Evolutionary conservation across 148 eudicot genomes (phyloP), one percentile per base, ranked within the genome.

Genomic region (Camellia granthamiana): DNA sequence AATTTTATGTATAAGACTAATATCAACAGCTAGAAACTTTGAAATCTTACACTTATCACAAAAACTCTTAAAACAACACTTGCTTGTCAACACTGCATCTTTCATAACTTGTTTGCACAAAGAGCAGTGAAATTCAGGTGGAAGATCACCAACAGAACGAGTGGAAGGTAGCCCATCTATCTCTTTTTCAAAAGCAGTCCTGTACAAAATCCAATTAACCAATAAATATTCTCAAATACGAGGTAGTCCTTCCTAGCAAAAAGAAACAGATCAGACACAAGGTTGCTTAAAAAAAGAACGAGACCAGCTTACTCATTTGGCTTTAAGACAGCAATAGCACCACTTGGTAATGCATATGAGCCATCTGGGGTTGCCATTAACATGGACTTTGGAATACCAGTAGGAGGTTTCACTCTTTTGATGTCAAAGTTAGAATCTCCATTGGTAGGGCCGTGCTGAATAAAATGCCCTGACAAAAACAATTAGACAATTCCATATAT

Each of bases 401-500:
- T 92, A 5, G 97, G 92, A 79, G 95, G 99, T 75, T 88, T 96
- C 44, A 89, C 90, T 81, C 84, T 93, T 84, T 81, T 93, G 59
- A 92, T 70, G 82, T 96, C 98, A 83, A 62, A 96, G 83, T 81
- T 84, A 12, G 92, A 95, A 84, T 92, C 95, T 42, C 99, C 98
- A 85, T 96, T 96, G 10, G 99, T 96, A 18, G 97, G 98, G 69
- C 97, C 93, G 84, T 93, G 95, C 87, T 96, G 98, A 86, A 96
- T 96, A 77, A 90, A 96, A 85, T 96, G 98, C 38, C 99, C 99
- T 93, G 84, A 55, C 81, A 38, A 73, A 81, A 67, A 82, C n/a
- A 74, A 56, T 7, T 63, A 19, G 49, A 71, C 46, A 16, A 49
- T 54, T 83, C 19, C 82, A 69, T 69, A 77, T 69, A 11, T 42